Percentiles rank a stretch among this genome's conserved stretches.
Conservation (phyloP, 805 yeast genomes). For the Yamadazyma sp. region DNA sequence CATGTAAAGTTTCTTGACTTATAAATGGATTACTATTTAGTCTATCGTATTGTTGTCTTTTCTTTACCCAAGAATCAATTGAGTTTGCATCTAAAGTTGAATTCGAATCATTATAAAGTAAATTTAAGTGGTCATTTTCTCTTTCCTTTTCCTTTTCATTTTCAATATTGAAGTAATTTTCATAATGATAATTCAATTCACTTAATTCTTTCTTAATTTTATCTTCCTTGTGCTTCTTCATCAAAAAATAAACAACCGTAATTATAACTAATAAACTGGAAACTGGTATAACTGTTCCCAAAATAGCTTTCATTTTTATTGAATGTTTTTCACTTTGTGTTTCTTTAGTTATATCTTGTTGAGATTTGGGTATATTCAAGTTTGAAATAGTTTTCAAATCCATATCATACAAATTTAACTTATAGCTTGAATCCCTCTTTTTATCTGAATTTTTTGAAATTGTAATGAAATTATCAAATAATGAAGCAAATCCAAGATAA, state of each 20-base stretch:
- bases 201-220: slow-evolving; percentile 18
- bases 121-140: slow-evolving; percentile 1
- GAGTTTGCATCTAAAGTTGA: slow-evolving; percentile 46
- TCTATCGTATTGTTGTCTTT: slow-evolving; percentile 45
- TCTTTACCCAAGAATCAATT: slow-evolving; percentile 51
- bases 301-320: slow-evolving; percentile 25
- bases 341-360: slow-evolving; percentile 3
- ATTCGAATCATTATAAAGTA: slow-evolving; percentile 24
- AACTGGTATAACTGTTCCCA: slow-evolving; percentile 39
- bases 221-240: slow-evolving; percentile 19
- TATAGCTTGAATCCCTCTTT: slow-evolving; percentile 8
- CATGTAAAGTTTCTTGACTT: slow-evolving; percentile 13
- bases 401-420: slow-evolving; percentile 10
- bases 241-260: slow-evolving; percentile 16
- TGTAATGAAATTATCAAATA: slow-evolving; percentile 13
- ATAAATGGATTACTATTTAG: slow-evolving; percentile 18
- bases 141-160: slow-evolving; percentile 16
- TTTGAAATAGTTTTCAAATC: slow-evolving; percentile 7
- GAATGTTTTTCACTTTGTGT: slow-evolving; percentile 4
- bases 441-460: background rate
- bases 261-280: slow-evolving; percentile 17
- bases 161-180: slow-evolving; percentile 20
- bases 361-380: slow-evolving; percentile 8
- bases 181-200: slow-evolving; percentile 28
- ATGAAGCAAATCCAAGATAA: slow-evolving; percentile 12